phyloP scores from a whole-genome alignment of 202 grass and related monocot genomes.

The Elaeis oleifera region DNA sequence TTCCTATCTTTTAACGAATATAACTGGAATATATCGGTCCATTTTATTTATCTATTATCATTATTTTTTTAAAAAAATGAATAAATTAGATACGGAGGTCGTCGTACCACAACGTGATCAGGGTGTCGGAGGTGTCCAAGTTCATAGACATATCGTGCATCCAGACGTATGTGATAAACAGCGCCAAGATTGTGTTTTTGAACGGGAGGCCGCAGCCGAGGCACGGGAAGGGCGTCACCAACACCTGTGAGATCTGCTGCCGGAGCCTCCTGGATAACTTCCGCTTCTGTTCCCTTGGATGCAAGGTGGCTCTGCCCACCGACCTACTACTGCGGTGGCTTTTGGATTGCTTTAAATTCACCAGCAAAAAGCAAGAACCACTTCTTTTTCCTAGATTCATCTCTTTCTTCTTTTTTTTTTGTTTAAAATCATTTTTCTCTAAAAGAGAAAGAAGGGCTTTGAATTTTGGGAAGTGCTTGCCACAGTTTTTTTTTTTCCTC shows the following conservation, averaged over 20 bases:
- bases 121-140: conserved; percentile 9
- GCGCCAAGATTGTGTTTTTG: neutral
- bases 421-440: too few relatives aligned
- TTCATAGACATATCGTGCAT: neutral
- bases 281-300: conserved; percentile 5
- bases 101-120: conserved; percentile 12
- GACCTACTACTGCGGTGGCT: neutral
- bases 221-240: conserved; percentile 2
- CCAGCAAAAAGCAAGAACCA: neutral
- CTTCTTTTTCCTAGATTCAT: neutral
- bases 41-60: too few relatives aligned
- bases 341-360: neutral
- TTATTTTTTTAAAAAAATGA: too few relatives aligned
- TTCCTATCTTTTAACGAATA: neutral
- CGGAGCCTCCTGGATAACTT: neutral
- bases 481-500: too few relatives aligned
- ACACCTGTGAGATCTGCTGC: conserved; percentile 7
- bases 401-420: too few relatives aligned
- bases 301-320: neutral
- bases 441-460: too few relatives aligned
- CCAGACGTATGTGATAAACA: too few relatives aligned
- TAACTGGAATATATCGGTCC: neutral
- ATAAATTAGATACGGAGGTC: neutral
- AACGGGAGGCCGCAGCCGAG: conserved; percentile 8
- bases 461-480: too few relatives aligned